These are phyloP conservation scores for Myriosclerotinia curreyana DNA, from an alignment of 2,329 filamentous ascomycete genomes.

Conservation along the genomic window DNA sequence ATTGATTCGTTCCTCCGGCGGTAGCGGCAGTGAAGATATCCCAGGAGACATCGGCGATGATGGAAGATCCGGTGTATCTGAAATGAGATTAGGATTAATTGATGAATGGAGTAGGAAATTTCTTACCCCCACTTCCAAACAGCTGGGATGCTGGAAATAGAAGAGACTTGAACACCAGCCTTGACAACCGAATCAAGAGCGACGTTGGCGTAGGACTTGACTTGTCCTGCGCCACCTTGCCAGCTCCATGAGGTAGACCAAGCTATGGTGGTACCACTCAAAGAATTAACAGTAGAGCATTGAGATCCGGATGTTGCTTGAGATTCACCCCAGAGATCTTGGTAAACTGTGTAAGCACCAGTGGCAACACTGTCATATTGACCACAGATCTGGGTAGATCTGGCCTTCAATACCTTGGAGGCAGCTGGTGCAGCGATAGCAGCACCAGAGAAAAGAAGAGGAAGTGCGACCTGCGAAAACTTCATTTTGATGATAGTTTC, in stretches of 20 bases:
- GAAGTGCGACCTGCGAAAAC: constrained; percentile 23
- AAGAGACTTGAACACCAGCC: constrained; percentile 38
- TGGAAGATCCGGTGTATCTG: constrained; percentile 47
- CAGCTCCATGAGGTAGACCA: constrained; percentile 46
- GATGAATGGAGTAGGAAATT: neutral
- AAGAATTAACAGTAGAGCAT: constrained; percentile 42
- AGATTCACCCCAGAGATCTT: constrained; percentile 34
- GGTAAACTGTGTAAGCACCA: constrained; percentile 43
- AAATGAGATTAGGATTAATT: constrained; percentile 6
- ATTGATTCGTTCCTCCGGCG: constrained; percentile 48
- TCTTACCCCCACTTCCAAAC: constrained; percentile 43
- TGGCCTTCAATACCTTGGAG: neutral
- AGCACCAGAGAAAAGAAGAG: constrained; percentile 19
- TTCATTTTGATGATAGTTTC: constrained; percentile 19
- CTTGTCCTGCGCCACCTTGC: constrained; percentile 39
- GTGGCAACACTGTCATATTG: constrained; percentile 32
- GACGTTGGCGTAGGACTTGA: constrained; percentile 46
- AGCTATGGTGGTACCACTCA: constrained; percentile 38
- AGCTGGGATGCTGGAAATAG: constrained; percentile 41
- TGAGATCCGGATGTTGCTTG: constrained; percentile 31
- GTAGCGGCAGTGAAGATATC: constrained; percentile 56
- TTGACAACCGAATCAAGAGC: constrained; percentile 40
- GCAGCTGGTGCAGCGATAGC: constrained; percentile 17
- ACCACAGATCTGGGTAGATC: constrained; percentile 28
- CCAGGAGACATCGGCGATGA: constrained; percentile 59